Evolutionary conservation across 2,329 filamentous ascomycete genomes (phyloP), one percentile per base, ranked within the genome.

Genomic region (Scedosporium aurantiacum): DNA sequence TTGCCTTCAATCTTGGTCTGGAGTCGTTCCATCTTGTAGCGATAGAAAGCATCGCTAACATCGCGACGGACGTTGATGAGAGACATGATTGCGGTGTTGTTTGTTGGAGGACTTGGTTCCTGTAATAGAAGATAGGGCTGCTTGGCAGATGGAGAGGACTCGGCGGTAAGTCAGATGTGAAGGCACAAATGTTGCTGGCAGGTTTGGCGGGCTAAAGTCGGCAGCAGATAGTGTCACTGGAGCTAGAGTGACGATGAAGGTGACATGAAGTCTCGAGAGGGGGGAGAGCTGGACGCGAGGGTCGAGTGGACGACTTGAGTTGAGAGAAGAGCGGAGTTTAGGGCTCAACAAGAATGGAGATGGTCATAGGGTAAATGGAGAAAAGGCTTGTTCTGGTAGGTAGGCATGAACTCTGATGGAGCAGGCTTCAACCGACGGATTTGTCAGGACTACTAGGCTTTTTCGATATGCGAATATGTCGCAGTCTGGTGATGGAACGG

Each of bases 1-100:
- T 99, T 99, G 79, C 94, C 94, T 80, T 99, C 94, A 70, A 99
- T 95, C 84, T 99, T 99, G 76, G 94, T 96, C 82, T 96, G 91
- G 74, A 99, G 82, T 70, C 87, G 88, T 81, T 97, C 94, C 94
- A 99, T 99, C 86, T 99, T 99, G 87, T 99, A 99, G 77, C 94
- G 94, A 82, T 99, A 99, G 86, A 97, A 99, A 79, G 89, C 89
- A 80, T 99, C 94, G 82, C 88, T 88, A 81, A 96, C 88, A 89
- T 97, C 93, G 78, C 90, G 91, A 78, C 92, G 92, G 79, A 97
- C 92, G 80, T 99, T 99, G 85, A 99, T 83, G 80, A 90, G 92
- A 84, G 90, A 88, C 94, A 97, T 97, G 78, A 70, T 91, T 63
- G 58, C 63, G 58, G 61, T 61, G 27, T 50, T 60, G 37, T n/a